Evolutionary conservation across 257 asterid species (phyloP).

Genomic region (Nicotiana paniculata): DNA sequence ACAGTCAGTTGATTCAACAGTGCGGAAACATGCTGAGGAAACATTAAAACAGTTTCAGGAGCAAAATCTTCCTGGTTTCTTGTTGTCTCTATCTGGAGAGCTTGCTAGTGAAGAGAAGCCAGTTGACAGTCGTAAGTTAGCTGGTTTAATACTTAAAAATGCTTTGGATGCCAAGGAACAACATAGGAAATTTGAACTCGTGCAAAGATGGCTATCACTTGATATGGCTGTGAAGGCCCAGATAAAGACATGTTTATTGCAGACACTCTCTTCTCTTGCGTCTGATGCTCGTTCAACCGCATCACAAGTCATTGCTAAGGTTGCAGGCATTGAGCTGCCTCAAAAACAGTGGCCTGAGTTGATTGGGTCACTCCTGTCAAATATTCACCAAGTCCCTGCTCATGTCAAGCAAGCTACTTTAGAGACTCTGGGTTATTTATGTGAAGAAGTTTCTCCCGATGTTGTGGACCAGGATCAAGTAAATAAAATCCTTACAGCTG

Average conservation of each 20-base stretch:
- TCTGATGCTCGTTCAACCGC: constrained; percentile 76
- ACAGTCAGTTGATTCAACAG: constrained; percentile 64
- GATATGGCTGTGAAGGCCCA: constrained; percentile 61
- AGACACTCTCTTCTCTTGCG: constrained; percentile 58
- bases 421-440: constrained; percentile 72
- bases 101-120: constrained; percentile 79
- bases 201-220: constrained; percentile 68
- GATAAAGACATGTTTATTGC: constrained; percentile 66
- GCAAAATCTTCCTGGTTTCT: constrained; percentile 70
- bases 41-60: constrained; percentile 76
- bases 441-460: constrained; percentile 80
- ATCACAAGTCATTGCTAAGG: constrained; percentile 76
- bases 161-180: constrained; percentile 87
- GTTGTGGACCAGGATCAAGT: constrained; percentile 79
- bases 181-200: constrained; percentile 62
- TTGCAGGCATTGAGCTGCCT: constrained; percentile 79
- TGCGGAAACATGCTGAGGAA: constrained; percentile 72
- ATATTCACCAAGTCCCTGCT: constrained; percentile 64
- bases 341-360: constrained; percentile 91
- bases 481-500: constrained; percentile 76
- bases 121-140: constrained; percentile 70
- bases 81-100: constrained; percentile 69
- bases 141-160: constrained; percentile 74
- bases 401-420: constrained; percentile 80
- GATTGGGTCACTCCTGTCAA: constrained; percentile 61